Percentiles rank a stretch among this genome's conserved stretches.
Evolutionary conservation across 2,329 filamentous ascomycete genomes (phyloP).

Genomic region (Fusarium redolens): DNA sequence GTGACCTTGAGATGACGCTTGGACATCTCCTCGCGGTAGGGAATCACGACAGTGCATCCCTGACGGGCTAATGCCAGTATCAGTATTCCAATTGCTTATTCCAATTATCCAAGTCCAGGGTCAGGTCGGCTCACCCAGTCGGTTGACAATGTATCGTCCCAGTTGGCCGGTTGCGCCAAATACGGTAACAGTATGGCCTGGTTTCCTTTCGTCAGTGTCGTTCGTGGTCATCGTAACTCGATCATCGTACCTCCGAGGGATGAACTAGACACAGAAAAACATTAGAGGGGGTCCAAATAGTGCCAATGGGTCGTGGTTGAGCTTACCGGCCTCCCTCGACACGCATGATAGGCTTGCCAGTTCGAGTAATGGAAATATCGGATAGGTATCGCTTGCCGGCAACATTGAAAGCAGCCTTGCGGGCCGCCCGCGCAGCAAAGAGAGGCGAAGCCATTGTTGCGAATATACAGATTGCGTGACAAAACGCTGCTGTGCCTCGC

Average conservation of each 20-base stretch:
- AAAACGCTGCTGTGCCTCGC: constrained; percentile 48
- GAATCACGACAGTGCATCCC: constrained; percentile 93
- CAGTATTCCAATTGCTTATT: constrained; percentile 26
- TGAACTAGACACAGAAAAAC: constrained; percentile 67
- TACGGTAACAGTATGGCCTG: constrained; percentile 95
- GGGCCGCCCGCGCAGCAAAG: constrained; percentile 65
- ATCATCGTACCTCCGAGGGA: constrained; percentile 80
- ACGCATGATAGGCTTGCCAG: constrained; percentile 93
- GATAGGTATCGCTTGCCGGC: constrained; percentile 69
- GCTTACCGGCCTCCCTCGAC: constrained; percentile 88
- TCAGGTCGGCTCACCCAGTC: constrained; percentile 70
- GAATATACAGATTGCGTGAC: constrained; percentile 44
- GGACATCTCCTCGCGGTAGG: constrained; percentile 96
- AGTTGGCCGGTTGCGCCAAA: constrained; percentile 97
- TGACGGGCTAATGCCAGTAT: constrained; percentile 73
- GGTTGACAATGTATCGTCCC: constrained; percentile 96
- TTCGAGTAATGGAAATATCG: constrained; percentile 93
- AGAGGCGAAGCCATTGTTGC: constrained; percentile 68
- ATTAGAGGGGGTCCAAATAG: constrained; percentile 42
- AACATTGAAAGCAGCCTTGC: constrained; percentile 59
- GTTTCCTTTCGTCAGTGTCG: constrained; percentile 46
- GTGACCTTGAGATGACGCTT: constrained; percentile 96
- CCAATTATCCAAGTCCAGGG: neutral
- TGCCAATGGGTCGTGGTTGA: constrained; percentile 38
- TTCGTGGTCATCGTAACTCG: constrained; percentile 17